These are phyloP conservation scores for Tulasnella sp. DNA, from an alignment of 768 basidiomycete genomes.

Conservation along the genomic window DNA sequence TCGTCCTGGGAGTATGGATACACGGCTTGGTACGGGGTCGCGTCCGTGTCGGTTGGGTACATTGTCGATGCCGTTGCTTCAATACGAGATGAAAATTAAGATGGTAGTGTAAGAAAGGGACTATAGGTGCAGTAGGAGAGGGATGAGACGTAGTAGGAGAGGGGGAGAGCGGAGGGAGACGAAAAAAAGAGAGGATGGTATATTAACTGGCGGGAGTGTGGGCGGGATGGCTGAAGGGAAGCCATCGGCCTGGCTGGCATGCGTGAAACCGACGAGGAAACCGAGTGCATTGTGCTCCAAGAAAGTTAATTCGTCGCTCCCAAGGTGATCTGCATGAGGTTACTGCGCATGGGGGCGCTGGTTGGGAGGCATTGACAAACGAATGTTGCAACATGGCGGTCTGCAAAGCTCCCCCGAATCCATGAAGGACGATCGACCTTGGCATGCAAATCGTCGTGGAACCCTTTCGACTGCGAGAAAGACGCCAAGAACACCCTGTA, in stretches of 20 bases:
- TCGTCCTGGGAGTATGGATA: background rate
- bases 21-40: background rate
- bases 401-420: background rate
- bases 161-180: background rate
- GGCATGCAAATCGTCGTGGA: too few relatives aligned
- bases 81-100: background rate
- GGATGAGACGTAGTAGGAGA: background rate
- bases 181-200: background rate
- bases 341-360: background rate
- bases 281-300: background rate
- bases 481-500: background rate
- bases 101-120: background rate
- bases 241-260: background rate
- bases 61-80: background rate
- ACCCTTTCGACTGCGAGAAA: background rate
- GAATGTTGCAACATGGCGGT: background rate
- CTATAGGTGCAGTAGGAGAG: background rate
- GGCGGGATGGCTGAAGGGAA: background rate
- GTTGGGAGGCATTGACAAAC: background rate
- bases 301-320: background rate
- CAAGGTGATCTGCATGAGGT: background rate
- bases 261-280: background rate
- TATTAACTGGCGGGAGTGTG: background rate
- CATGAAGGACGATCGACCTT: background rate
- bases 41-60: background rate